phyloP scores from a whole-genome alignment of 768 basidiomycete species.

The Tylopilus rubrobrunneus region DNA sequence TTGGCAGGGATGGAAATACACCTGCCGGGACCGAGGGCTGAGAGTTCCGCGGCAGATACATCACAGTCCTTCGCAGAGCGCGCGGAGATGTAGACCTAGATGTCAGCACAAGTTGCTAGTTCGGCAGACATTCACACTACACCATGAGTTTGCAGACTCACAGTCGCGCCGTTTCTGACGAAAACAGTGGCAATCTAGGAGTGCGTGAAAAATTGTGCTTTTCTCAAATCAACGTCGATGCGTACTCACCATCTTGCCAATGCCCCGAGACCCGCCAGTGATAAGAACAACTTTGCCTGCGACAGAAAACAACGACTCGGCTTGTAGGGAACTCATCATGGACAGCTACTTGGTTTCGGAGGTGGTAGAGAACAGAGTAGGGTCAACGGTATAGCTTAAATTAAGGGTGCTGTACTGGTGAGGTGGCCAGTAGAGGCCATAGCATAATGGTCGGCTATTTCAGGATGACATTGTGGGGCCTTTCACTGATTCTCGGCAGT shows the following conservation, averaged over 20 bases:
- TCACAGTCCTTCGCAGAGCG: conserved; percentile 51
- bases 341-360: background rate
- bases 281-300: conserved; percentile 53
- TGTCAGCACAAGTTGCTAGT: background rate
- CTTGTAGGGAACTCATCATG: conserved; percentile 36
- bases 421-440: background rate
- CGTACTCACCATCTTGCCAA: conserved; percentile 57
- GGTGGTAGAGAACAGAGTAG: background rate
- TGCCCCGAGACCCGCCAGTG: conserved; percentile 63
- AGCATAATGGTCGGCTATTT: background rate
- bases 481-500: conserved; percentile 10
- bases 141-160: conserved; percentile 16
- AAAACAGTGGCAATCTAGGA: conserved; percentile 60
- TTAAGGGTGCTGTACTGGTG: background rate
- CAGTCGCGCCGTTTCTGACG: conserved; percentile 57
- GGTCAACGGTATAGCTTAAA: background rate
- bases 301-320: conserved; percentile 45
- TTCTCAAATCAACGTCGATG: background rate
- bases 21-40: conserved; percentile 46
- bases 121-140: conserved; percentile 4
- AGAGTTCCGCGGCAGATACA: conserved; percentile 49
- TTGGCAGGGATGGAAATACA: conserved; percentile 55
- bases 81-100: conserved; percentile 60
- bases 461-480: conserved; percentile 3
- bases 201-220: conserved; percentile 4